Conservation (phyloP, 2,329 filamentous ascomycete species). For the Trichoderma breve region DNA sequence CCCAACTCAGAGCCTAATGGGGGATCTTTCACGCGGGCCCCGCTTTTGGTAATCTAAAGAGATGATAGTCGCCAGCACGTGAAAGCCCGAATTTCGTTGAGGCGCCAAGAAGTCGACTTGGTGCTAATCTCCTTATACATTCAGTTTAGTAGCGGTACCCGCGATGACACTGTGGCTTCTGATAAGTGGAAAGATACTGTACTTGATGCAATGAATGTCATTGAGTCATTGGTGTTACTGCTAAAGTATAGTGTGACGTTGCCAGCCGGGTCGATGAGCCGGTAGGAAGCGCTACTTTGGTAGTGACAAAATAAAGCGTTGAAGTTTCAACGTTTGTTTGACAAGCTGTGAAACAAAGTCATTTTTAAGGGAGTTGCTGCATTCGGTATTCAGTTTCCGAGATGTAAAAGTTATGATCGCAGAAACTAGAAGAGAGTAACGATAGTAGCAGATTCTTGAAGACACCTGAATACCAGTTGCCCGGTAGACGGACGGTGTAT, state of each 20-base stretch:
- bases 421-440: neutral
- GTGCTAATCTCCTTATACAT: neutral
- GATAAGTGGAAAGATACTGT: neutral
- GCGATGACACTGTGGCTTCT: neutral
- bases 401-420: neutral
- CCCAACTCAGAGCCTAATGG: neutral
- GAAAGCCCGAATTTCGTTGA: slow-evolving; percentile 18
- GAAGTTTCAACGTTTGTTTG: neutral
- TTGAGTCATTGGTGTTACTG: neutral
- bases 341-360: neutral
- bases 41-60: slow-evolving; percentile 5
- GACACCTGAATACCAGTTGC: neutral
- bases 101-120: neutral
- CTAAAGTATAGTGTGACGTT: neutral
- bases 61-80: slow-evolving; percentile 10
- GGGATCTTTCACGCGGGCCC: slow-evolving; percentile 7
- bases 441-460: neutral
- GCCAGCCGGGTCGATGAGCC: neutral
- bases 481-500: neutral
- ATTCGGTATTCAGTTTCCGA: neutral
- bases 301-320: neutral
- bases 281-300: neutral
- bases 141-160: neutral
- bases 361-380: neutral
- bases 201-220: neutral